Evolutionary conservation across 2,329 filamentous ascomycete species (phyloP), one percentile per base, ranked within the genome.

Genomic region (Colletotrichum limetticola): DNA sequence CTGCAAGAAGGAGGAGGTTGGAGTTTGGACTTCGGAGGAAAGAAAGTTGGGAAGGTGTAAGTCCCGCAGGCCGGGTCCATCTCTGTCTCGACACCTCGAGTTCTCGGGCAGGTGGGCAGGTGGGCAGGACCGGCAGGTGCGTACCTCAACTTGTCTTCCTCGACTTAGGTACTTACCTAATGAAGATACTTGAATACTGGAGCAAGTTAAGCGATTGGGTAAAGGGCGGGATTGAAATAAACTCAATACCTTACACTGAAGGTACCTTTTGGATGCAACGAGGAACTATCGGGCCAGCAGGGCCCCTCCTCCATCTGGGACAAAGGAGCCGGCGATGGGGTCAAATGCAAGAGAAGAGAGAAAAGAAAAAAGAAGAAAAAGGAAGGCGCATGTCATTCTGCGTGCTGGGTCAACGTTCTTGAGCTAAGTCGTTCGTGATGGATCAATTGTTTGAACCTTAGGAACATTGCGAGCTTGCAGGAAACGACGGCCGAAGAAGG

Each of bases 11-110:
- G 26, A 55, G 22, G 52, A 24, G 52, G 24, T 28, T 24, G 52
- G 52, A 24, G 22, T 9, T 16, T 24, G 52, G 22, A 55, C 1
- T 28, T 55, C 22, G 52, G 26, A 55, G 26, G 52, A 28, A 55
- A 28, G 52, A 28, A 55, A 24, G 52, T 55, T 55, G 52, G 26
- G 52, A 55, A 55, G 52, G 52, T 28, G n/a, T n/a, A 28, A 55
- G 52, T 24, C 8, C n/a, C 22, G 22, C 22, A 28, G 22, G 52
- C 11, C 0, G 14, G 52, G 22, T 26, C 19, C 52, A 49, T 49
- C 19, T 49, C 42, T 19, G 42, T 49, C 42, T 49, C n/a, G n/a
- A n/a, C n/a, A n/a, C n/a, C n/a, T n/a, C 16, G 42, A 49, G 6
- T 8, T 49, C 42, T 49, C 8, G 1, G 42, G 0, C 42, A 46